Conservation (phyloP, 2,329 filamentous ascomycete genomes). For the Diaporthe capsici region DNA sequence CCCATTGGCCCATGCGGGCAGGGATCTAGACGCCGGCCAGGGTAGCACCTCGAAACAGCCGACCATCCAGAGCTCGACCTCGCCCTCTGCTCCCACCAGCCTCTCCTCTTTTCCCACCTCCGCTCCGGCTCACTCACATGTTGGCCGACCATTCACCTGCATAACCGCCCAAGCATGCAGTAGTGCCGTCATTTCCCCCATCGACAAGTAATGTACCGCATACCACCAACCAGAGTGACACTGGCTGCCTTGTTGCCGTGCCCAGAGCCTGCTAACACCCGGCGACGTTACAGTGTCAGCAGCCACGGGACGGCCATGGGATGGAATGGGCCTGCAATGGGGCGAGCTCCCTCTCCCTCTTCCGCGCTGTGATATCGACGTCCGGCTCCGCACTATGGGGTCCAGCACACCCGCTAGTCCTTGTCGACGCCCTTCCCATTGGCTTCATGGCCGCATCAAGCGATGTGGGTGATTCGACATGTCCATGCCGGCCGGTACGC, state of each 20-base stretch:
- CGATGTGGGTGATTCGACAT: slow-evolving; percentile 39
- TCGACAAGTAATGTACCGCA: slow-evolving; percentile 28
- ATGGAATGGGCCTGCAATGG: background rate
- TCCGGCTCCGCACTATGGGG: slow-evolving; percentile 39
- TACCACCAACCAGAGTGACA: slow-evolving; percentile 44
- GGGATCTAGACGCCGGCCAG: slow-evolving; percentile 56
- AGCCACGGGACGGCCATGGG: slow-evolving; percentile 14
- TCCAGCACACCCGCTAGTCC: slow-evolving; percentile 28
- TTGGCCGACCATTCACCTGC: slow-evolving; percentile 48
- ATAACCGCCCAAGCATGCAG: slow-evolving; percentile 60
- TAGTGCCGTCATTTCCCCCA: slow-evolving; percentile 45
- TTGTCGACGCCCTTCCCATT: slow-evolving; percentile 44
- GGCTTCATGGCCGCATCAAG: slow-evolving; percentile 44
- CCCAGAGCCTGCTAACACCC: slow-evolving; percentile 15
- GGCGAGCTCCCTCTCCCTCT: background rate
- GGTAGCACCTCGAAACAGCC: slow-evolving; percentile 32
- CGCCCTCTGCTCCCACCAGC: slow-evolving; percentile 28
- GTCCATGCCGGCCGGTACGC: slow-evolving; percentile 38
- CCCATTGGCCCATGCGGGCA: slow-evolving; percentile 51
- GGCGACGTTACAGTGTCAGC: slow-evolving; percentile 33
- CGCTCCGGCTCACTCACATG: slow-evolving; percentile 30
- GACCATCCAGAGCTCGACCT: slow-evolving; percentile 34
- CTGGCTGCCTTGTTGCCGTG: slow-evolving; percentile 44
- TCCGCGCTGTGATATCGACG: slow-evolving; percentile 47
- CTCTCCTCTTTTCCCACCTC: slow-evolving; percentile 28